A percentile compares a stretch with the other conserved stretches of the same genome.
These are phyloP conservation scores for Schizonepeta tenuifolia DNA, from an alignment of 257 asterid genomes.

Conservation along the genomic window DNA sequence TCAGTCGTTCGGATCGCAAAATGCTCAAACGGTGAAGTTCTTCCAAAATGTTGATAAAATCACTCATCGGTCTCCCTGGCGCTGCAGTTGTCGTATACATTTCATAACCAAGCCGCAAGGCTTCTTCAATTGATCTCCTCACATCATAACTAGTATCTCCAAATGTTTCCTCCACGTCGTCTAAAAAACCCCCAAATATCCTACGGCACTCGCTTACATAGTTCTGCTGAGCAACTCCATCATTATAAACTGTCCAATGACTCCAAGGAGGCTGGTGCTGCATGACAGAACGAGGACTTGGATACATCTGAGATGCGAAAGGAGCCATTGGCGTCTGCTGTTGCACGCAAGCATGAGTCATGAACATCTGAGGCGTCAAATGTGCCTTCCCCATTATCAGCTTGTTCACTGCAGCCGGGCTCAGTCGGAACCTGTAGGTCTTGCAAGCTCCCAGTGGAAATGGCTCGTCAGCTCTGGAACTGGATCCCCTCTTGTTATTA, in stretches of 20 bases:
- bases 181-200: slow-evolving; percentile 45
- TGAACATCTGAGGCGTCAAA: not conserved
- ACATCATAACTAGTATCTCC: slow-evolving; percentile 43
- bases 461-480: slow-evolving; percentile 47
- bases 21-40: slow-evolving; percentile 48
- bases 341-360: not conserved
- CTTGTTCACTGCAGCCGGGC: not conserved
- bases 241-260: not conserved
- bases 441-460: slow-evolving; percentile 49
- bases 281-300: not conserved
- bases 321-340: not conserved
- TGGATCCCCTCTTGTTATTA: slow-evolving; percentile 54
- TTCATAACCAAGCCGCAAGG: slow-evolving; percentile 39
- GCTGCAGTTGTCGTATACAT: slow-evolving; percentile 33
- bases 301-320: not conserved
- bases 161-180: slow-evolving; percentile 45
- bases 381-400: not conserved
- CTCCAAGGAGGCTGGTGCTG: not conserved
- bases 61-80: slow-evolving; percentile 34
- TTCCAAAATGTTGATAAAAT: slow-evolving; percentile 44
- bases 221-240: not conserved
- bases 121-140: slow-evolving; percentile 28
- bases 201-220: slow-evolving; percentile 31
- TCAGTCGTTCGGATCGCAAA: slow-evolving; percentile 40
- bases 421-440: slow-evolving; percentile 48